Percentiles rank a stretch among this genome's conserved stretches.
phyloP scores from a whole-genome alignment of 495 filamentous ascomycete genomes.

The Penicillium crystallinum region DNA sequence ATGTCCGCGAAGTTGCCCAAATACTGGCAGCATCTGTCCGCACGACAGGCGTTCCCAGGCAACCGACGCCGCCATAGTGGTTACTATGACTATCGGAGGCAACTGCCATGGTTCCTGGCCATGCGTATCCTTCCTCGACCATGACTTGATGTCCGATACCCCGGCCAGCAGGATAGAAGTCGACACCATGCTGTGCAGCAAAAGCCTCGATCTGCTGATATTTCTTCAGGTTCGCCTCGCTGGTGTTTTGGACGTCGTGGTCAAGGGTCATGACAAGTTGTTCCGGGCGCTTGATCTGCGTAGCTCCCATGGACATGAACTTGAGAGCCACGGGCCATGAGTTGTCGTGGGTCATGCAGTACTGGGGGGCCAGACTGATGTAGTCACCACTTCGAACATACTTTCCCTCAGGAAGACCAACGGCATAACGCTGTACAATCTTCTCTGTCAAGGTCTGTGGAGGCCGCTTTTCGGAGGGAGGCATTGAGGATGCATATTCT shows the following conservation, averaged over 20 bases:
- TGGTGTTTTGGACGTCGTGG: slow-evolving; percentile 90
- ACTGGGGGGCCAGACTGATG: slow-evolving; percentile 68
- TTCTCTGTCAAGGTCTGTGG: slow-evolving; percentile 88
- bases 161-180: slow-evolving; percentile 76
- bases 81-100: slow-evolving; percentile 83
- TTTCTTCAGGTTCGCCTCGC: slow-evolving; percentile 75
- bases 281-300: slow-evolving; percentile 60
- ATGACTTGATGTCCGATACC: slow-evolving; percentile 92
- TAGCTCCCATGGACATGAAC: slow-evolving; percentile 84
- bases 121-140: slow-evolving; percentile 77
- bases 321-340: slow-evolving; percentile 80
- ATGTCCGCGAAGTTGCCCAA: slow-evolving; percentile 78
- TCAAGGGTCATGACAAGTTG: slow-evolving; percentile 90
- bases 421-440: slow-evolving; percentile 75
- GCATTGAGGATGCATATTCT: not conserved
- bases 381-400: slow-evolving; percentile 73
- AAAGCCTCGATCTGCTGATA: slow-evolving; percentile 84
- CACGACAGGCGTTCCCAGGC: slow-evolving; percentile 63
- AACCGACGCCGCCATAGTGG: slow-evolving; percentile 17
- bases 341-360: slow-evolving; percentile 93
- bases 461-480: not conserved
- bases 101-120: slow-evolving; percentile 79
- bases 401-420: slow-evolving; percentile 68
- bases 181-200: slow-evolving; percentile 71
- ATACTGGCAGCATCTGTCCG: slow-evolving; percentile 82